Percentiles rank a stretch among this genome's conserved stretches.
Conservation (phyloP, 306 rosid species). For the Argentina anserina region DNA sequence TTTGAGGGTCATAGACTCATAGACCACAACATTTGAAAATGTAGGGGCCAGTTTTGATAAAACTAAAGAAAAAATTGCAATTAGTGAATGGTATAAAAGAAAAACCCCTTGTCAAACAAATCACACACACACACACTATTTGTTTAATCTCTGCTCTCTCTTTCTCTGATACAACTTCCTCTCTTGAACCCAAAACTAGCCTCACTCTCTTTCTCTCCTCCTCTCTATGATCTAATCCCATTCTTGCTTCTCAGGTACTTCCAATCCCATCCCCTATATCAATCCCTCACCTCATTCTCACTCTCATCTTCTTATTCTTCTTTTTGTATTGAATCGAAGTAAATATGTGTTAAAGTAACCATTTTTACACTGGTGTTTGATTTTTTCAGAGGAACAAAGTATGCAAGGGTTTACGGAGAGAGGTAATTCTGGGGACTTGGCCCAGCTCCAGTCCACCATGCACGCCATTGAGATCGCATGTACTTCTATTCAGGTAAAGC, state of each 20-base stretch:
- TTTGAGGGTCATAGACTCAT: neutral
- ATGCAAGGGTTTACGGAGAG: constrained; percentile 66
- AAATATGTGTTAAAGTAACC: neutral
- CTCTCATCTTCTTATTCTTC: neutral
- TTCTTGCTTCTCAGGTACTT: neutral
- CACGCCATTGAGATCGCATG: constrained; percentile 79
- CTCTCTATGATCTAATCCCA: neutral
- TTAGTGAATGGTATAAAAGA: neutral
- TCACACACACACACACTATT: too few species aligned
- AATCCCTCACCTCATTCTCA: neutral
- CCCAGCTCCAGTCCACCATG: constrained; percentile 83
- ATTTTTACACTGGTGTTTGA: neutral
- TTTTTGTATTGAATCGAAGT: neutral
- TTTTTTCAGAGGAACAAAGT: constrained; percentile 17
- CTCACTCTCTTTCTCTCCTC: neutral
- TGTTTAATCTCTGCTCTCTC: neutral
- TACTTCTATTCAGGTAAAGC: constrained; percentile 71
- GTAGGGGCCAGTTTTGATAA: neutral
- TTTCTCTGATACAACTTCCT: neutral
- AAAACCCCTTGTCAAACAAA: neutral
- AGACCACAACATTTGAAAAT: neutral
- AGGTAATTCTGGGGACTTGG: constrained; percentile 41
- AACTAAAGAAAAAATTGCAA: neutral
- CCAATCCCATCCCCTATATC: neutral
- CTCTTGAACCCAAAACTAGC: neutral